A percentile compares a stretch with the other conserved stretches of the same genome.
Conservation (phyloP, 2,329 filamentous ascomycete genomes). For the Phialocephala subalpina region DNA sequence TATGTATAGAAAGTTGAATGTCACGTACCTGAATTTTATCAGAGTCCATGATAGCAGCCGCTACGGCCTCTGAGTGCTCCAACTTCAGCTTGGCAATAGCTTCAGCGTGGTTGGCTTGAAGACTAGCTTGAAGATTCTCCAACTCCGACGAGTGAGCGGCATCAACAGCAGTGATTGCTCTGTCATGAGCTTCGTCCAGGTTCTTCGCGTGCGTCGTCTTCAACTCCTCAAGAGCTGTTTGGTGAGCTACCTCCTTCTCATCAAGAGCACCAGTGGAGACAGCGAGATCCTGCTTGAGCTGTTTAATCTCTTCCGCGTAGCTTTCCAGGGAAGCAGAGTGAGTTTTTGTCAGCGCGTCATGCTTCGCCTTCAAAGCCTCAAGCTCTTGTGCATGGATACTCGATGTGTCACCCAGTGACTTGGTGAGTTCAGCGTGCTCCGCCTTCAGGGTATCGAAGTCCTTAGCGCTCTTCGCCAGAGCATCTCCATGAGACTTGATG, state of each 20-base stretch:
- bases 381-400: slow-evolving; percentile 19
- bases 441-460: slow-evolving; percentile 18
- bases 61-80: slow-evolving; percentile 49
- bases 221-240: slow-evolving; percentile 62
- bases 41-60: slow-evolving; percentile 10
- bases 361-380: background rate
- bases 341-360: slow-evolving; percentile 25
- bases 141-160: slow-evolving; percentile 59
- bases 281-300: slow-evolving; percentile 39
- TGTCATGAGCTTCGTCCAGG: slow-evolving; percentile 63
- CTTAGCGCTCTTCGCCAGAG: slow-evolving; percentile 28
- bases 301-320: slow-evolving; percentile 26
- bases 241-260: slow-evolving; percentile 59
- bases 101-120: slow-evolving; percentile 62
- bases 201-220: slow-evolving; percentile 65
- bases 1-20: background rate
- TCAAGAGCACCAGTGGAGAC: slow-evolving; percentile 45
- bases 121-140: slow-evolving; percentile 59
- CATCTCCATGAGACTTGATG: slow-evolving; percentile 26
- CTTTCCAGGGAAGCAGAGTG: slow-evolving; percentile 20
- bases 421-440: slow-evolving; percentile 21
- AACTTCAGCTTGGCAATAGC: slow-evolving; percentile 49
- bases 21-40: slow-evolving; percentile 37
- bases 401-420: slow-evolving; percentile 24
- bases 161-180: slow-evolving; percentile 55